These are phyloP conservation scores for Primulina tabacum DNA, from an alignment of 257 asterid species.

Conservation along the genomic window DNA sequence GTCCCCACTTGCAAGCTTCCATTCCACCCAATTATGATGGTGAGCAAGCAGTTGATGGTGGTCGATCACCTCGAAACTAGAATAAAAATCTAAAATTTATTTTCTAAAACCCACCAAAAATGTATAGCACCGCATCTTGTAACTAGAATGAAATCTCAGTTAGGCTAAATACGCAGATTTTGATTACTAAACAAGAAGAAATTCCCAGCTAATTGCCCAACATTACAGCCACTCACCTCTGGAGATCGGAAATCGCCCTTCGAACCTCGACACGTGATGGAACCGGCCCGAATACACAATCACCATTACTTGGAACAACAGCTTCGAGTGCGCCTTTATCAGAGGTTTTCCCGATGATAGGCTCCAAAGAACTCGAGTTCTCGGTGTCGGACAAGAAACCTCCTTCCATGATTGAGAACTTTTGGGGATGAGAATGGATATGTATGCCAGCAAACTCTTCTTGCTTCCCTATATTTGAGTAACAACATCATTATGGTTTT, in stretches of 20 bases:
- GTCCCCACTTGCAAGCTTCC: too few relatives aligned
- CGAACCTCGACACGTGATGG: constrained; percentile 58
- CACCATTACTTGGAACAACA: constrained; percentile 1
- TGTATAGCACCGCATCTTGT: neutral
- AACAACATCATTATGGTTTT: too few relatives aligned
- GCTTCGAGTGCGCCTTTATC: constrained; percentile 17
- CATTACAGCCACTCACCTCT: constrained; percentile 31
- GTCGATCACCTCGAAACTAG: neutral
- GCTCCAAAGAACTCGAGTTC: constrained; percentile 21
- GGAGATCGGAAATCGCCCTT: constrained; percentile 52
- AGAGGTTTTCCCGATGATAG: constrained; percentile 20
- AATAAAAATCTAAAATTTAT: neutral
- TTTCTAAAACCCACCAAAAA: neutral
- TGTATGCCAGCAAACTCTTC: neutral
- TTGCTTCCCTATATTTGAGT: neutral
- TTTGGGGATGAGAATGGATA: constrained; percentile 14
- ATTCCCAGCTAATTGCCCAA: neutral
- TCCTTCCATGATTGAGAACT: constrained; percentile 42
- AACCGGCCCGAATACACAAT: constrained; percentile 38
- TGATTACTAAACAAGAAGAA: neutral
- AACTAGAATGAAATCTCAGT: neutral
- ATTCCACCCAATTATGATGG: too few relatives aligned
- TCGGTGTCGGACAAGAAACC: constrained; percentile 30
- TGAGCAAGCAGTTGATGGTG: neutral
- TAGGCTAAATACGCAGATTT: neutral